Evolutionary conservation across 2,329 filamentous ascomycete species (phyloP).

Genomic region (Talaromyces verruculosus): DNA sequence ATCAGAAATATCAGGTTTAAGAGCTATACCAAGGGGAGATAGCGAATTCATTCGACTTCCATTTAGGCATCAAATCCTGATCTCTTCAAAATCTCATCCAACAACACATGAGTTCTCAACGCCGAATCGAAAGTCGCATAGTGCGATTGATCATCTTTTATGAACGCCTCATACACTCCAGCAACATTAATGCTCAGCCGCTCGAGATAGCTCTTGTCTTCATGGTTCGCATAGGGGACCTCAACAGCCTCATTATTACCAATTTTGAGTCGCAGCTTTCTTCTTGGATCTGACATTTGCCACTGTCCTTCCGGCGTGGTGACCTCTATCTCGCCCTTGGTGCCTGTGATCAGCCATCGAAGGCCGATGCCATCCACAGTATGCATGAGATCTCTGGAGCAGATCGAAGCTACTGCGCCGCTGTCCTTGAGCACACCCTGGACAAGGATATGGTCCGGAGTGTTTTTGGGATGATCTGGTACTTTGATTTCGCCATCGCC

Average conservation of each 20-base stretch:
- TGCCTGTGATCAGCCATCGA: conserved; percentile 16
- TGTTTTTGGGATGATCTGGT: not conserved
- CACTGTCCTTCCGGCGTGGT: conserved; percentile 7
- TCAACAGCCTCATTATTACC: conserved; percentile 6
- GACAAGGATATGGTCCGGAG: conserved; percentile 13
- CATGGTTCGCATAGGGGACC: not conserved
- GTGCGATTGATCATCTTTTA: not conserved
- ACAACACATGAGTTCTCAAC: conserved; percentile 5
- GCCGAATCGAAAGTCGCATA: conserved; percentile 16
- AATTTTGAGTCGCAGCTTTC: conserved; percentile 8
- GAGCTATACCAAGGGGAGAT: not conserved
- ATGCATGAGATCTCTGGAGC: not conserved
- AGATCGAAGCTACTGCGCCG: conserved; percentile 16
- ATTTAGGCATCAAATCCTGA: not conserved
- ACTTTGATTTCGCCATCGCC: not conserved
- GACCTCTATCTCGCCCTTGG: conserved; percentile 16
- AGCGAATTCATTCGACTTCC: not conserved
- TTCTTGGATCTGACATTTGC: conserved; percentile 11
- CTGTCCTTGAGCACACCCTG: conserved; percentile 12
- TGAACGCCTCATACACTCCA: conserved; percentile 15
- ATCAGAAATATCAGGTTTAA: not conserved
- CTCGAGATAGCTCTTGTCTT: conserved; percentile 5
- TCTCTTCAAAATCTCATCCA: conserved; percentile 6
- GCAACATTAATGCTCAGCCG: conserved; percentile 6
- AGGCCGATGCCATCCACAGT: conserved; percentile 12